Conservation (phyloP, 179 eudicot species). For the Dionaea muscipula region DNA sequence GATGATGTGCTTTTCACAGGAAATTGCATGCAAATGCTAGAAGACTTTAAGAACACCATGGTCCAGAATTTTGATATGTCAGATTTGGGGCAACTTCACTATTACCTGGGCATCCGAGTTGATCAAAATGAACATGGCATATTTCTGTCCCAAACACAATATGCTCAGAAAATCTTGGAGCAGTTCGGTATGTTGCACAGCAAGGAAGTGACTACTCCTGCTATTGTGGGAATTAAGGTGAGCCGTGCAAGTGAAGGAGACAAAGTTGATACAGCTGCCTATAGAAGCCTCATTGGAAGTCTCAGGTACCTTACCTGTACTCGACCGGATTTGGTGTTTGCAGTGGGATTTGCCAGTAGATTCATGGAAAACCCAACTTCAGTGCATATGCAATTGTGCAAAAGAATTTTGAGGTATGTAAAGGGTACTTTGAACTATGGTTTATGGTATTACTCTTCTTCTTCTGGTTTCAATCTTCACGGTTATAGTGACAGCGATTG, state of each 20-base stretch:
- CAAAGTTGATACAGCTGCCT: neutral
- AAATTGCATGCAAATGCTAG: no score
- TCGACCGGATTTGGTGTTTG: neutral
- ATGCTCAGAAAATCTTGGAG: slow-evolving; percentile 1
- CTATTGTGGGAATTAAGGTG: neutral
- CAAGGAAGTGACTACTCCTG: neutral
- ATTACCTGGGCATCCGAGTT: neutral
- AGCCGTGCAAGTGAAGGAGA: neutral
- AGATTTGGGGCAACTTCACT: neutral
- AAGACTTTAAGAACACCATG: no score
- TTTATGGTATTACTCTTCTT: neutral
- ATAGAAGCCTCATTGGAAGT: neutral
- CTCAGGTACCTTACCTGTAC: neutral
- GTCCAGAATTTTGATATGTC: no score
- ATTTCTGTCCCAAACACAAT: neutral
- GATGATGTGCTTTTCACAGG: no score
- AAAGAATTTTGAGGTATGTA: neutral
- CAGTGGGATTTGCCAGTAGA: neutral
- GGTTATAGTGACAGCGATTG: slow-evolving; percentile 7
- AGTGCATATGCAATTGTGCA: neutral
- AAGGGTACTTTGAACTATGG: slow-evolving; percentile 2
- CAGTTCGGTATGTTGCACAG: neutral
- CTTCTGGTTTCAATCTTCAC: neutral
- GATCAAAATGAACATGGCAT: neutral
- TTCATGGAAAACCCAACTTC: neutral